phyloP scores from a whole-genome alignment of 106 monocot species.

The Amphibolis antarctica region DNA sequence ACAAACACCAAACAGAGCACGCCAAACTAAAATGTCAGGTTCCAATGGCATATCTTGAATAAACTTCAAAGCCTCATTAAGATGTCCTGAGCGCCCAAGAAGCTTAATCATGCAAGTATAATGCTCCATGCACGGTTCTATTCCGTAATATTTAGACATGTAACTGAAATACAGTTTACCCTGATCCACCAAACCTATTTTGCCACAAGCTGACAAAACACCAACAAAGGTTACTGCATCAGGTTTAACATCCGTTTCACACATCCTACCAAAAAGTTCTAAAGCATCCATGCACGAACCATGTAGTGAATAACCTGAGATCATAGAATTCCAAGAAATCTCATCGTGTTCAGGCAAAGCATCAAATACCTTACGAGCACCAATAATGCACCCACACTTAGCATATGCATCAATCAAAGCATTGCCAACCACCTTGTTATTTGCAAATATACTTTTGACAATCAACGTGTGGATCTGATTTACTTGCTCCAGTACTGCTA shows the following conservation, averaged over 20 bases:
- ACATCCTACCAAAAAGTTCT: slow-evolving; percentile 46
- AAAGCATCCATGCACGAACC: slow-evolving; percentile 45
- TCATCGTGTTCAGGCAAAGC: slow-evolving; percentile 32
- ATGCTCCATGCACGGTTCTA: slow-evolving; percentile 70
- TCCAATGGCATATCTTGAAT: slow-evolving; percentile 43
- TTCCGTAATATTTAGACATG: slow-evolving; percentile 38
- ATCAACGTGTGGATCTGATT: slow-evolving; percentile 57
- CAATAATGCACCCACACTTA: slow-evolving; percentile 49
- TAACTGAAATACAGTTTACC: slow-evolving; percentile 39
- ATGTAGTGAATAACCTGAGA: slow-evolving; percentile 74
- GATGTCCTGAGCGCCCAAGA: slow-evolving; percentile 53
- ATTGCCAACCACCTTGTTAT: slow-evolving; percentile 43
- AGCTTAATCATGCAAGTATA: slow-evolving; percentile 86
- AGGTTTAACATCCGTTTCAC: slow-evolving; percentile 24
- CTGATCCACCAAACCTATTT: slow-evolving; percentile 41
- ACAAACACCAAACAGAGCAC: slow-evolving; percentile 63
- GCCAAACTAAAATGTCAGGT: slow-evolving; percentile 61
- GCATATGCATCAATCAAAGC: slow-evolving; percentile 76
- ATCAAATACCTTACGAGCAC: slow-evolving; percentile 55
- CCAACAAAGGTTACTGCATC: slow-evolving; percentile 65
- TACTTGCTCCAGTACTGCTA: slow-evolving; percentile 40
- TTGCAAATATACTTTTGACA: slow-evolving; percentile 38
- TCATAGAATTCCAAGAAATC: slow-evolving; percentile 85
- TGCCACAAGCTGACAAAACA: slow-evolving; percentile 61
- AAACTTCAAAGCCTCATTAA: slow-evolving; percentile 64